Evolutionary conservation across 768 basidiomycete genomes (phyloP).

Genomic region (Inosperma sp.): DNA sequence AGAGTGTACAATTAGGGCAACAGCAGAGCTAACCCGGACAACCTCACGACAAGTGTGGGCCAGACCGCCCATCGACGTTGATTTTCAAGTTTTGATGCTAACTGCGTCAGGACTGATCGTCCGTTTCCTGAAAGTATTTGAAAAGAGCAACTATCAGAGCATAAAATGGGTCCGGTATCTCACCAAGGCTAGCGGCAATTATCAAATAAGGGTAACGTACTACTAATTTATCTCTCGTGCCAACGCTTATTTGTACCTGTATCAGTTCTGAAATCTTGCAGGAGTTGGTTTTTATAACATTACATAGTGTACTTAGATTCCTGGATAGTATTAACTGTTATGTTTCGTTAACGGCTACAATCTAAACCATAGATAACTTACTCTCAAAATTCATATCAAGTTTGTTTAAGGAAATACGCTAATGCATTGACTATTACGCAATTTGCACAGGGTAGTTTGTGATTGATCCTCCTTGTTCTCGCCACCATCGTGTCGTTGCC

Average conservation of each 20-base stretch:
- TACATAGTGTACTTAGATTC: too few species aligned
- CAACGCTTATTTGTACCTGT: too few species aligned
- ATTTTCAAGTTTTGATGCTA: constrained; percentile 99
- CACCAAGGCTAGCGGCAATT: constrained; percentile 88
- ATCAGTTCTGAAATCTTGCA: constrained; percentile 3
- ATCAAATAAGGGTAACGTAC: constrained; percentile 84
- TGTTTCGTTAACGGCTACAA: too few species aligned
- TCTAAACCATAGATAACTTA: constrained; percentile 2
- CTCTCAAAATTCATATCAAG: not conserved
- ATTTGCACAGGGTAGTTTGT: constrained; percentile 1
- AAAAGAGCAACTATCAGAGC: constrained; percentile 91
- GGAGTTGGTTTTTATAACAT: too few species aligned
- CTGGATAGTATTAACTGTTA: too few species aligned
- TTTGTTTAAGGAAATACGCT: not conserved
- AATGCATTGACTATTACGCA: constrained; percentile 8
- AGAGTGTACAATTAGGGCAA: constrained; percentile 80
- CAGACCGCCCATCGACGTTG: constrained; percentile 94
- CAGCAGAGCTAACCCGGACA: constrained; percentile 79
- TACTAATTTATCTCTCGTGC: not conserved
- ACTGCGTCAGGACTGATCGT: constrained; percentile 95
- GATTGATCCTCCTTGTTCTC: not conserved
- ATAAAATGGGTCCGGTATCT: constrained; percentile 96
- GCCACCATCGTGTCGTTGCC: constrained; percentile 12
- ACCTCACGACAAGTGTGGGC: constrained; percentile 97
- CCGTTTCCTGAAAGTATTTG: constrained; percentile 96